Evolutionary conservation across 345 rosid species (phyloP).

Genomic region (Salix udensis): DNA sequence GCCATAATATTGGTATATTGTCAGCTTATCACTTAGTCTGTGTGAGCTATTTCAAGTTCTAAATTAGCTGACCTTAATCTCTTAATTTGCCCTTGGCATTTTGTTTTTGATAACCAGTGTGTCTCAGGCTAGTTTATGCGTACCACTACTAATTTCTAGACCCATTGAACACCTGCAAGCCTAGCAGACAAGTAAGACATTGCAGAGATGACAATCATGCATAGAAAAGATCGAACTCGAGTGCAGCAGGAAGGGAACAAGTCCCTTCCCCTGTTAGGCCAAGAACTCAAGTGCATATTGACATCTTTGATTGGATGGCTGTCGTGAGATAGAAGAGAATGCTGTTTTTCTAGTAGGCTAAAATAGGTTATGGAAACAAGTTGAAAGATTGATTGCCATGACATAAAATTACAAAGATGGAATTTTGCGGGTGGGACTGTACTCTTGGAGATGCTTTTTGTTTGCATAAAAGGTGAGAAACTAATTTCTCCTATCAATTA

Average conservation of each 20-base stretch:
- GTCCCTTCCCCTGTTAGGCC: no score
- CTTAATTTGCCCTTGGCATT: neutral
- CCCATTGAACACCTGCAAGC: no score
- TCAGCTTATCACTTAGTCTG: neutral
- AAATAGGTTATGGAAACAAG: neutral
- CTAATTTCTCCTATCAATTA: neutral
- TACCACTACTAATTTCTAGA: no score
- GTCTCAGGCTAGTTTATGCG: no score
- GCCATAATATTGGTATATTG: neutral
- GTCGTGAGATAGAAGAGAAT: neutral
- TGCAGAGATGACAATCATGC: no score
- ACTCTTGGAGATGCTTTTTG: neutral
- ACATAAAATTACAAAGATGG: neutral
- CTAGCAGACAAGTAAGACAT: fast-evolving
- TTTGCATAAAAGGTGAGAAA: neutral
- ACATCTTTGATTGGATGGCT: neutral
- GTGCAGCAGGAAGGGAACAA: no score
- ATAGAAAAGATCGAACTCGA: no score
- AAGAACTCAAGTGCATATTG: no score
- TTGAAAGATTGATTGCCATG: neutral
- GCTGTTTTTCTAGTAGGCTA: neutral
- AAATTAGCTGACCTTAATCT: neutral
- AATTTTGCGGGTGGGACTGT: neutral
- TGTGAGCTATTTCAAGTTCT: neutral
- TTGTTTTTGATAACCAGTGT: no score